These are phyloP conservation scores for Sugiyamaella pinicola DNA, from an alignment of 1,139 yeast genomes.

Conservation along the genomic window DNA sequence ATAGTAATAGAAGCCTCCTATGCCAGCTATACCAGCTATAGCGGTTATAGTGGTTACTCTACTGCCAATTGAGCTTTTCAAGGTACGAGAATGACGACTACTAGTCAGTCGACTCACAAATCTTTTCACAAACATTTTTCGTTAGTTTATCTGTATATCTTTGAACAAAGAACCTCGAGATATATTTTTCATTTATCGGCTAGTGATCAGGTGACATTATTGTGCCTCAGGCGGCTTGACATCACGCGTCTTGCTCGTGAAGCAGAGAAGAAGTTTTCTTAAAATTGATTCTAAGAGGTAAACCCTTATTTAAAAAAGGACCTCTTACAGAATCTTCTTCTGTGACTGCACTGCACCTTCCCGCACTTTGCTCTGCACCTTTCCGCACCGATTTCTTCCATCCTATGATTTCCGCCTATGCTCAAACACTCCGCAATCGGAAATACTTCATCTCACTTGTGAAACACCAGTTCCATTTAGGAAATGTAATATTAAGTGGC, in stretches of 20 bases:
- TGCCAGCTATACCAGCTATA: constrained; percentile 43
- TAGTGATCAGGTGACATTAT: too few relatives aligned
- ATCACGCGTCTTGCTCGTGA: too few relatives aligned
- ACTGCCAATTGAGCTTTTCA: constrained; percentile 26
- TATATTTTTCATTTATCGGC: neutral
- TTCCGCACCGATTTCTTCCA: too few relatives aligned
- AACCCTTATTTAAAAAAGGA: too few relatives aligned
- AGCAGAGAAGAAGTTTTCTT: too few relatives aligned
- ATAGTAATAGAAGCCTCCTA: constrained; percentile 48
- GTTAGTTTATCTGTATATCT: neutral
- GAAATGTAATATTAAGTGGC: neutral
- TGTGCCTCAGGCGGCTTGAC: too few relatives aligned
- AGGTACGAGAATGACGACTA: neutral
- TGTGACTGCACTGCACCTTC: too few relatives aligned
- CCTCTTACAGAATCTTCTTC: too few relatives aligned
- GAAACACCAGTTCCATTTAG: neutral
- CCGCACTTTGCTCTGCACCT: too few relatives aligned
- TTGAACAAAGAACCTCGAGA: neutral
- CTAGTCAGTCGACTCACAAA: neutral
- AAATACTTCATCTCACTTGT: neutral
- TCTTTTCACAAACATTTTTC: constrained; percentile 2
- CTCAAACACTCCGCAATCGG: too few relatives aligned
- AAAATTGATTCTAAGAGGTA: too few relatives aligned
- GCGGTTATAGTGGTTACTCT: constrained; percentile 32
- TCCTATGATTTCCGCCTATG: too few relatives aligned